Conservation (phyloP, 1,284 basidiomycete genomes). For the Puccinia hordei region DNA sequence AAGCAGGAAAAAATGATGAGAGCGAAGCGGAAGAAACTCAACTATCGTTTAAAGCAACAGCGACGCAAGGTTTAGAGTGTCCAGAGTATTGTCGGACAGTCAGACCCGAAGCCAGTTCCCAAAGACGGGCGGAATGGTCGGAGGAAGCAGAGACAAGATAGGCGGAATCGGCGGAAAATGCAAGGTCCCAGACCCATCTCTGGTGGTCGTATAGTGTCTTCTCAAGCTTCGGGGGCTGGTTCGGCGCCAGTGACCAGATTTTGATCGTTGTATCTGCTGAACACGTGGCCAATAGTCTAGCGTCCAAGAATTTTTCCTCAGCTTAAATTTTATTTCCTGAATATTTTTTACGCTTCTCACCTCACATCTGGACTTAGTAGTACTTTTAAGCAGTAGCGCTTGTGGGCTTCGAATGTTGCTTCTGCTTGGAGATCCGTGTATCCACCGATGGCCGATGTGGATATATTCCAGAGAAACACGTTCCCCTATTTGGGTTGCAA, state of each 20-base stretch:
- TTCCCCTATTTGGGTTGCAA: constrained; percentile 82
- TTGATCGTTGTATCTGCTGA: constrained; percentile 98
- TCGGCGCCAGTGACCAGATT: constrained; percentile 76
- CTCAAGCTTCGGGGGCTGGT: constrained; percentile 72
- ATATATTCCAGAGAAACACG: constrained; percentile 95
- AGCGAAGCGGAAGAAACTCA: constrained; percentile 25
- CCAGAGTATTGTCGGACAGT: constrained; percentile 73
- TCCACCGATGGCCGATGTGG: constrained; percentile 66
- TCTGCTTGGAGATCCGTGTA: constrained; percentile 81
- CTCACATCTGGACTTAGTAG: constrained; percentile 90
- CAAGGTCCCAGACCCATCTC: constrained; percentile 99
- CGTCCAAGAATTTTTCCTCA: too few relatives aligned
- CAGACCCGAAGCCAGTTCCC: constrained; percentile 96
- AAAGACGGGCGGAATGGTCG: constrained; percentile 94
- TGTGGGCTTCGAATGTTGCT: constrained; percentile 91
- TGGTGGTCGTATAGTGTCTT: constrained; percentile 91
- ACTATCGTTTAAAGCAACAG: constrained; percentile 51
- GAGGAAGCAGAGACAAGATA: constrained; percentile 96
- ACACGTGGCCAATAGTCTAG: constrained; percentile 90
- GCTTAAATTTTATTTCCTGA: too few relatives aligned
- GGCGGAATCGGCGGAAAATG: constrained; percentile 96
- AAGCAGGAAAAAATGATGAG: not conserved
- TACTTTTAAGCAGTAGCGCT: constrained; percentile 91
- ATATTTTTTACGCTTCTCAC: constrained; percentile 62
- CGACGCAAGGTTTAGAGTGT: constrained; percentile 43